Base-by-base conservation (phyloP, 345 rosid genomes). In the Hibiscus mutabilis region DNA sequence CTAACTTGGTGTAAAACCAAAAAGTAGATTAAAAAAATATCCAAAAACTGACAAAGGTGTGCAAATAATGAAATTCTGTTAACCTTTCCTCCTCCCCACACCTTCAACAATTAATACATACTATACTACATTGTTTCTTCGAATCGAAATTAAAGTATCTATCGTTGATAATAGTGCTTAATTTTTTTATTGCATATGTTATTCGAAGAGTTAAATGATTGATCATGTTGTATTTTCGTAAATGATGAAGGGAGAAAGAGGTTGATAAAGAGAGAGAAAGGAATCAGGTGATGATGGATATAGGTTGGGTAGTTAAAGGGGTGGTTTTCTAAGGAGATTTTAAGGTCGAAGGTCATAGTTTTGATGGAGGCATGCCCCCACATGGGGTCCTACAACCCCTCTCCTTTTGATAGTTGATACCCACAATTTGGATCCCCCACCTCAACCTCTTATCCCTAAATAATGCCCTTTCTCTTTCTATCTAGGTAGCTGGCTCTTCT, bases 331-430 rank as follows among this genome's bases (percentile, higher is more conserved):
- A 6, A 24, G 68, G 82, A 82, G 82, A 79, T 82, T 77, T 81
- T 89, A 83, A 81, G 91, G 87, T 89, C 85, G 60, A 81, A 76
- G 82, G 95, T 87, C 91, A 70, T 64, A n/a, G n/a, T 83, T 84
- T 24, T 76, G 95, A 87, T 83, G 82, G 83, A 70, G 83, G 86
- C 89, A 69, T 86, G 76, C 83, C 81, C 81, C 88, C 37, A 79
- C 81, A 84, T 74, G 79, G 56, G 66, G 55, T 27, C 65, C 74
- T 25, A 60, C 55, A 18, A n/a, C 21, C 13, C 29, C 5, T 51
- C 56, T 33, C 56, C 1, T 15, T 19, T 57, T 33, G 14, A 44
- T 35, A 42, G 14, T 42, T 42, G 47, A 42, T 52, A 33, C 49
- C 63, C 6, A 55, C 24, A n/a, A 5, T 7, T 44, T 60, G 59